Conservation (phyloP, 169 alveolate genomes). For the Eimeria praecox region DNA sequence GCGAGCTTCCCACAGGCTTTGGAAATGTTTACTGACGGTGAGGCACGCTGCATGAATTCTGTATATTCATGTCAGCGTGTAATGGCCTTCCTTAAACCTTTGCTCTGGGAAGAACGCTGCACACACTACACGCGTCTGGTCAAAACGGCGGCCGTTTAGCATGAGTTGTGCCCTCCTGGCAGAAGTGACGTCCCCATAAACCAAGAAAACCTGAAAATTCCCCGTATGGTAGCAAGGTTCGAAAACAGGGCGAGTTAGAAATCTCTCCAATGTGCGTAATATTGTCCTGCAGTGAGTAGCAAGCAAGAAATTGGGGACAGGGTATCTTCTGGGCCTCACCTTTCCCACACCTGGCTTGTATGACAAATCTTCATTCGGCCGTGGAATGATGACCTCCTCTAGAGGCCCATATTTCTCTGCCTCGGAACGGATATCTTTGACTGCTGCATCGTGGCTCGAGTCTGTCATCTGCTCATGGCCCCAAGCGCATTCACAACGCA, state of each 20-base stretch:
- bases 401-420: constrained; percentile 93
- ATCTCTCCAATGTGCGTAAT: neutral
- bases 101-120: constrained; percentile 94
- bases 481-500: neutral
- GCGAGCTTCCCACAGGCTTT: constrained; percentile 7
- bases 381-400: constrained; percentile 91
- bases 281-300: neutral
- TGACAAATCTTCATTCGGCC: constrained; percentile 90
- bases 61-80: constrained; percentile 87
- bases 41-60: neutral
- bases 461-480: constrained; percentile 81
- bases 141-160: constrained; percentile 93
- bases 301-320: neutral
- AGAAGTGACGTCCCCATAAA: constrained; percentile 88
- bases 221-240: neutral
- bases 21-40: neutral
- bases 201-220: constrained; percentile 88
- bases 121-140: constrained; percentile 91
- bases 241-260: neutral
- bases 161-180: constrained; percentile 93
- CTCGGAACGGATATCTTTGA: constrained; percentile 89
- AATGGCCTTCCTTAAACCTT: constrained; percentile 87
- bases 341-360: constrained; percentile 87
- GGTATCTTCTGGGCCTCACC: constrained; percentile 51
- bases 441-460: constrained; percentile 88